phyloP scores from a whole-genome alignment of 2,329 filamentous ascomycete species.

The Ophiostoma triangulosporum region DNA sequence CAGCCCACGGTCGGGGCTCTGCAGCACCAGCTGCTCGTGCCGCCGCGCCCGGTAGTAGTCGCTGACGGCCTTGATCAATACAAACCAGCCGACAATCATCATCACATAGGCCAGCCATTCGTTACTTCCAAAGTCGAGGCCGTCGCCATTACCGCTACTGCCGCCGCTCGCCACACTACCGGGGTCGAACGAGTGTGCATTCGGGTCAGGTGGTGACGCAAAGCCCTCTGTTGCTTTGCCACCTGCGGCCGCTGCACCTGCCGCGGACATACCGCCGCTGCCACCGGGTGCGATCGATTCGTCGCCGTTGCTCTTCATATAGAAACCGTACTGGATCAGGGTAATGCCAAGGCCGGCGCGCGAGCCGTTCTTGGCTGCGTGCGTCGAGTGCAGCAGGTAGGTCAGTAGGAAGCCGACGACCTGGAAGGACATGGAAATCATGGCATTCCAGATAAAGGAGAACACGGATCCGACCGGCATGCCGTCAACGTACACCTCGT shows the following conservation, averaged over 20 bases:
- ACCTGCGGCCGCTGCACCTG: slow-evolving; percentile 21
- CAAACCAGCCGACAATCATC: slow-evolving; percentile 98
- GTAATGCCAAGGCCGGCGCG: slow-evolving; percentile 89
- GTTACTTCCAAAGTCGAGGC: slow-evolving; percentile 49
- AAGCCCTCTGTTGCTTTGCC: slow-evolving; percentile 41
- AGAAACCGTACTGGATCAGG: slow-evolving; percentile 91
- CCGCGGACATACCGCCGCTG: slow-evolving; percentile 22
- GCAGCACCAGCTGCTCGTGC: slow-evolving; percentile 85
- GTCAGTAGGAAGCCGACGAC: slow-evolving; percentile 95
- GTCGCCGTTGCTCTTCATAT: slow-evolving; percentile 57
- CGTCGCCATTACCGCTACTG: slow-evolving; percentile 26
- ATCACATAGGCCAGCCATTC: slow-evolving; percentile 87
- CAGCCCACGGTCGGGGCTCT: slow-evolving; percentile 81
- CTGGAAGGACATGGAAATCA: slow-evolving; percentile 97
- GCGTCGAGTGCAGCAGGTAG: slow-evolving; percentile 93
- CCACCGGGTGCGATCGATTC: not conserved
- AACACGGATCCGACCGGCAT: slow-evolving; percentile 83
- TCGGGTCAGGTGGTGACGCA: slow-evolving; percentile 69
- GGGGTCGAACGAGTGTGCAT: slow-evolving; percentile 78
- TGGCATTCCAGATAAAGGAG: slow-evolving; percentile 80
- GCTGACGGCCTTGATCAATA: slow-evolving; percentile 83
- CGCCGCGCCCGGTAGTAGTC: slow-evolving; percentile 79
- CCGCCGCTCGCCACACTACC: slow-evolving; percentile 41
- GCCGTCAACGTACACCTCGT: slow-evolving; percentile 95
- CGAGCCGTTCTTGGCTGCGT: slow-evolving; percentile 95